These are phyloP conservation scores for Balamuthia mandrillaris DNA, from an alignment of 208 protist species.

Conservation along the genomic window DNA sequence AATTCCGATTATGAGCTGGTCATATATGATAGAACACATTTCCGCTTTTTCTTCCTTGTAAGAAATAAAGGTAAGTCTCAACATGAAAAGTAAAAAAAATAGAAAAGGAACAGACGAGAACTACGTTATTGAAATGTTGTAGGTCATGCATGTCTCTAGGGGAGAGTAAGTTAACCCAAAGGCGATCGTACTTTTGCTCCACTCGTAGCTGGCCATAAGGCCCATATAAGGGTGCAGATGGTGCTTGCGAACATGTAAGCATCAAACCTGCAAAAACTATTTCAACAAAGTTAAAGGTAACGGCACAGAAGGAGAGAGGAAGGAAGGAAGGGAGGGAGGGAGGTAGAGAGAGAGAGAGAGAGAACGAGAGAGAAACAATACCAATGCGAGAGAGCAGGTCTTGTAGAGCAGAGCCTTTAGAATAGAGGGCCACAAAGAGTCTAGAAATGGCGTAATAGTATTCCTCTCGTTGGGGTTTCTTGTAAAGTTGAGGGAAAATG, in stretches of 20 bases:
- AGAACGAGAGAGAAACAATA: neutral
- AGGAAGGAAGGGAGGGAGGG: neutral
- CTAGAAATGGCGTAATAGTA: slow-evolving; percentile 30
- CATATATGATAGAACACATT: slow-evolving; percentile 34
- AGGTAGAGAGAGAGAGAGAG: neutral
- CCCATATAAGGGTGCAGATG: slow-evolving; percentile 13
- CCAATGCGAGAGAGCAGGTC: slow-evolving; percentile 20
- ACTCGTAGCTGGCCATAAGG: slow-evolving; percentile 2
- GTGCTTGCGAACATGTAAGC: slow-evolving; percentile 27
- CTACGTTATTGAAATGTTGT: neutral
- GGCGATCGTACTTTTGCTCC: slow-evolving; percentile 32
- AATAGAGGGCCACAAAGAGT: slow-evolving; percentile 18
- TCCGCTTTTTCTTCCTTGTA: too few relatives aligned
- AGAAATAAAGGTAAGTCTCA: slow-evolving; percentile 23
- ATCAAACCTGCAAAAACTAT: slow-evolving; percentile 32
- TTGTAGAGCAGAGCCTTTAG: slow-evolving; percentile 10
- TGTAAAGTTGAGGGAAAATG: slow-evolving; percentile 37
- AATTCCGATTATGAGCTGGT: slow-evolving; percentile 32
- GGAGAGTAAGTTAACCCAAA: slow-evolving; percentile 16
- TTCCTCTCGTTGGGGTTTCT: slow-evolving; percentile 23
- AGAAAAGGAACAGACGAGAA: neutral
- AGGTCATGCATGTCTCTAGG: neutral
- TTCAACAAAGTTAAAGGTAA: too few relatives aligned
- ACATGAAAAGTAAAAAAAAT: neutral
- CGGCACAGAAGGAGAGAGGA: too few relatives aligned